These are phyloP conservation scores for Phyllosticta citriasiana DNA, from an alignment of 2,329 filamentous ascomycete genomes.

Conservation along the genomic window DNA sequence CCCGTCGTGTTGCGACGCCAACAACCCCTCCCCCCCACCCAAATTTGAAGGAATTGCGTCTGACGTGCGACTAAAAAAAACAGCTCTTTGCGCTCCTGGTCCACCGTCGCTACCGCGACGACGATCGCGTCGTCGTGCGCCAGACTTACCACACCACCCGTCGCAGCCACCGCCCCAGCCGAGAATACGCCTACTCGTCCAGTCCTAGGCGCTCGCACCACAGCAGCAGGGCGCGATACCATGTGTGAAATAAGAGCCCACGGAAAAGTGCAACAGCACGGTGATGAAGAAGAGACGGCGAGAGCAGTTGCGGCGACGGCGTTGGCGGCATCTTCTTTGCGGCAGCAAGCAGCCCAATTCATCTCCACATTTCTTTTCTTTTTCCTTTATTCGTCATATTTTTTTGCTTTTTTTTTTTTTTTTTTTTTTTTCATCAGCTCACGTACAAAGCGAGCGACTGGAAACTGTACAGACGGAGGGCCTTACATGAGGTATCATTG, in stretches of 20 bases:
- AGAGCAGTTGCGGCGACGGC: background rate
- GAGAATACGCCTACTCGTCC: slow-evolving; percentile 16
- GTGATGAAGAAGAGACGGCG: background rate
- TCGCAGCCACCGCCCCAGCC: slow-evolving; percentile 20
- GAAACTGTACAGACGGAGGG: background rate
- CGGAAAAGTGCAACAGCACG: background rate
- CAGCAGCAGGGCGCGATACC: slow-evolving; percentile 23
- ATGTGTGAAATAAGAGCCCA: slow-evolving; percentile 15
- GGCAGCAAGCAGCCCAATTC: background rate
- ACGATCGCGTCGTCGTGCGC: slow-evolving; percentile 43
- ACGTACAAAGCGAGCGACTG: background rate
- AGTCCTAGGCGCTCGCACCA: slow-evolving; percentile 30
- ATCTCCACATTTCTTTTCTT: background rate
- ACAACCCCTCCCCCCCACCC: background rate
- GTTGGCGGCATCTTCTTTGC: background rate
- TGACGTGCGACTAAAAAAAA: slow-evolving; percentile 15
- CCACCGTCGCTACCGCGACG: slow-evolving; percentile 35
- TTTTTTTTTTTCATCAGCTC: background rate
- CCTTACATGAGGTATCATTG: no score
- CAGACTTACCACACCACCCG: slow-evolving; percentile 38
- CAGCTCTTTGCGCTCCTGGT: slow-evolving; percentile 52
- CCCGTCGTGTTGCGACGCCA: background rate
- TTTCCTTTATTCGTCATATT: background rate
- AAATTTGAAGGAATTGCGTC: background rate
- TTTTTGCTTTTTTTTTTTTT: background rate